These are phyloP conservation scores for Aspergillus carbonarius DNA, from an alignment of 2,329 filamentous ascomycete genomes.

Conservation along the genomic window DNA sequence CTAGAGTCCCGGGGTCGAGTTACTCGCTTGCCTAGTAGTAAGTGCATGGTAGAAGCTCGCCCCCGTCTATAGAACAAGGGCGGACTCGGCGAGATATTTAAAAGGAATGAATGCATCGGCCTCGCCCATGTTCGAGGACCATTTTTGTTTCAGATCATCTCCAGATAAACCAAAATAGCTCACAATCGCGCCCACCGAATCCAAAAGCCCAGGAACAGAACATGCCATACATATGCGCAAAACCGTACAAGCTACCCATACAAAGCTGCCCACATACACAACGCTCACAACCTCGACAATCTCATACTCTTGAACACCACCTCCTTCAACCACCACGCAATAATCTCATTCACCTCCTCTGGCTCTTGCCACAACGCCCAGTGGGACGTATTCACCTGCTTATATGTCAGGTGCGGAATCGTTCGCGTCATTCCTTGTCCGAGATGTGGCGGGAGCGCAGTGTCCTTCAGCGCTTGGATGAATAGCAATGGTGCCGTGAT, in stretches of 20 bases:
- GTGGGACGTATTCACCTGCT: conserved; percentile 69
- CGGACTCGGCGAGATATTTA: too few species aligned
- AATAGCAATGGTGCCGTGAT: conserved; percentile 69
- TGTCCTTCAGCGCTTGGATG: conserved; percentile 69
- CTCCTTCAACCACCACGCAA: conserved; percentile 66
- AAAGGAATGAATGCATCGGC: too few species aligned
- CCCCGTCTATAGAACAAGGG: too few species aligned
- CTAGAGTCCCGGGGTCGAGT: too few species aligned
- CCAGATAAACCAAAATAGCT: too few species aligned
- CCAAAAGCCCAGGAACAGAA: background rate
- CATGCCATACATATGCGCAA: background rate
- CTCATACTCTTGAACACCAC: conserved; percentile 47
- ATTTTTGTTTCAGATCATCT: too few species aligned
- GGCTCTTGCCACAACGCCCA: conserved; percentile 80
- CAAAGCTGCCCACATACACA: background rate
- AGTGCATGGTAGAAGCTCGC: too few species aligned
- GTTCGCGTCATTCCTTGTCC: conserved; percentile 67
- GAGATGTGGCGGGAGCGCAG: conserved; percentile 70
- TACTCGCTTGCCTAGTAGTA: too few species aligned
- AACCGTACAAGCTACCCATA: conserved; percentile 5
- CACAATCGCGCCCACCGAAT: too few species aligned
- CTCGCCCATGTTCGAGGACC: too few species aligned
- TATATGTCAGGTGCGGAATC: conserved; percentile 64
- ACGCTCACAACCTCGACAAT: conserved; percentile 13
- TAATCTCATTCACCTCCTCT: conserved; percentile 65